Evolutionary conservation across 1,284 basidiomycete genomes (phyloP).

Genomic region (Apiotrichum domesticum): DNA sequence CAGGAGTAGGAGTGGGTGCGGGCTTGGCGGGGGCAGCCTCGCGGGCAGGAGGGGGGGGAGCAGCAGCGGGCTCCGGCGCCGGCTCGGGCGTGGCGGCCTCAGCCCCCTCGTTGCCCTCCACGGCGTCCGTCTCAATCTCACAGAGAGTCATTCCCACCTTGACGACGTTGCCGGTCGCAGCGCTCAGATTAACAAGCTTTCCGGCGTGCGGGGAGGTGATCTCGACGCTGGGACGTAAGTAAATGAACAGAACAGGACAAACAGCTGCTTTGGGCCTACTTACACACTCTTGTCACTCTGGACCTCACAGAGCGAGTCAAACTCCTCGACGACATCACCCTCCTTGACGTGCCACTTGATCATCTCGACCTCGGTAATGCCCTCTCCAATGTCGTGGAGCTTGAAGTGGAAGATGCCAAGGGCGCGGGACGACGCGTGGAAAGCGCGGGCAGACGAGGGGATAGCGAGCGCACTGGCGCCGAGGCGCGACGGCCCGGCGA

Average conservation of each 20-base stretch:
- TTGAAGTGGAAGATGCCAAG: constrained; percentile 55
- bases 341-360: constrained; percentile 74
- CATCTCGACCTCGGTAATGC: constrained; percentile 76
- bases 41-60: background rate
- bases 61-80: background rate
- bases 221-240: constrained; percentile 60
- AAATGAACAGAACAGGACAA: background rate
- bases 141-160: constrained; percentile 81
- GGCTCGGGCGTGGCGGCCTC: constrained; percentile 7
- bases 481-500: background rate
- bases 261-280: constrained; percentile 12
- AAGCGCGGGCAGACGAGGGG: constrained; percentile 12
- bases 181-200: constrained; percentile 63
- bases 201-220: constrained; percentile 87
- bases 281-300: constrained; percentile 73
- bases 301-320: constrained; percentile 86
- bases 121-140: constrained; percentile 57
- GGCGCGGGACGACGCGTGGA: constrained; percentile 10
- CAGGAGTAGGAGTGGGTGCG: background rate
- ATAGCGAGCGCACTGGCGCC: constrained; percentile 1
- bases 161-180: constrained; percentile 74
- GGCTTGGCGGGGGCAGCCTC: background rate
- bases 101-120: constrained; percentile 7
- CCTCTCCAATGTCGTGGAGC: constrained; percentile 93
- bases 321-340: constrained; percentile 60